Base-by-base conservation (phyloP, 805 yeast species). In the Saccharomyces paradoxus region DNA sequence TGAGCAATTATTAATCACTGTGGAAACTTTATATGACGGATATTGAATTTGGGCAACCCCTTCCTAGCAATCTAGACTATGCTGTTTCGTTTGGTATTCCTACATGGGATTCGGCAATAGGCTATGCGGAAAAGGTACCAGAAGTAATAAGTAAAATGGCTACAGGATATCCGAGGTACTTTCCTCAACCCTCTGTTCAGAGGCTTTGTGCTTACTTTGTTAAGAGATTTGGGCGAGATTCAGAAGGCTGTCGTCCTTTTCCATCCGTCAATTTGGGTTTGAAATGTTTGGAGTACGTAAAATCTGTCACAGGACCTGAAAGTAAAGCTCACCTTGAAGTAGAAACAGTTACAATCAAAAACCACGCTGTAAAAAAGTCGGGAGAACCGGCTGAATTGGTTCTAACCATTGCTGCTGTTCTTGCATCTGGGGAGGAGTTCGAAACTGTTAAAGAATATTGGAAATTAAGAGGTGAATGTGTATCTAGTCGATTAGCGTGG, bases 71-170 rank as follows among this genome's bases (percentile, higher is more conserved):
- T 49, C 50, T 59, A 12, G 59, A 60, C 10, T 96, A 91, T 70
- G 97, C 97, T 0, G 96, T 91, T 2, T 87, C 96, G 3, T 96
- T 90, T 52, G 85, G 96, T 0, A 77, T 90, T 29, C 97, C 97
- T 4, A 86, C 96, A 0, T 91, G 97, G 97, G 86, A 81, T 52
- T 89, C 95, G 47, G 88, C 86, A 3, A 86, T 91, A 2, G 96
- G 89, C 6, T 90, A 91, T 63, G 97, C 88, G 65, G 92, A 87
- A 69, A 96, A 96, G 21, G 82, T 86, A 62, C 84, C 80, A 21
- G 83, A 91, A 86, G 90, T 90, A 5, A 82, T 84, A 12, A 72
- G 74, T 53, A 82, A 83, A 69, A 88, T 91, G 95, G 75, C 74
- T 52, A 81, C 91, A 3, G 97, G 97, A 3, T 90, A 90, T 70